Conservation (phyloP, 805 yeast species). For the Metschnikowia lochheadii region DNA sequence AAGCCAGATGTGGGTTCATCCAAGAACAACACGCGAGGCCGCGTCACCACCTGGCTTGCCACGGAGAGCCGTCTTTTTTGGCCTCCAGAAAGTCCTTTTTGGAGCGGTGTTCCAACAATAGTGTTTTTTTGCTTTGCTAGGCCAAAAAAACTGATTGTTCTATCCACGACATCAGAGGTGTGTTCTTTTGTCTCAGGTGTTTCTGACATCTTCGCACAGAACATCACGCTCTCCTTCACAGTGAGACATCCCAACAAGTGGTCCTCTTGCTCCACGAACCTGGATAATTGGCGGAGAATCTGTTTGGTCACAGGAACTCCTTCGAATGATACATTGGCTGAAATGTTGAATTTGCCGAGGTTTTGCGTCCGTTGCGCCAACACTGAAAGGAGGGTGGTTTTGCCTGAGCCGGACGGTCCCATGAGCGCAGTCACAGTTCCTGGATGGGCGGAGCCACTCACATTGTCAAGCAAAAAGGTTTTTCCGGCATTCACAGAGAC, state of each 20-base stretch:
- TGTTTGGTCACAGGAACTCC: conserved; percentile 7
- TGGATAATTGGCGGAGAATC: conserved; percentile 15
- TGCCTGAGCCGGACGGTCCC: conserved; percentile 88
- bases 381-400: conserved; percentile 71
- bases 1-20: conserved; percentile 90
- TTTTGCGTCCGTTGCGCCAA: conserved; percentile 48
- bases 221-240: conserved; percentile 62
- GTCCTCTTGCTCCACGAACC: conserved; percentile 72
- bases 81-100: conserved; percentile 76
- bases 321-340: conserved; percentile 38
- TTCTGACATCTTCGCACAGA: conserved; percentile 67
- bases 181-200: conserved; percentile 43
- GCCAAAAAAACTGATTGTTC: conserved; percentile 61
- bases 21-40: conserved; percentile 69
- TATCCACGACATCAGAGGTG: conserved; percentile 44
- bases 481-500: conserved; percentile 9
- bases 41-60: conserved; percentile 71
- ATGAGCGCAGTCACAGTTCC: conserved; percentile 60
- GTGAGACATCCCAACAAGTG: conserved; percentile 66
- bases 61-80: conserved; percentile 74
- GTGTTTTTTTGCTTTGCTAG: conserved; percentile 60
- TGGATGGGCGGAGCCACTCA: conserved; percentile 8
- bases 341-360: conserved; percentile 36
- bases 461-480: conserved; percentile 7
- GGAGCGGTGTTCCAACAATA: conserved; percentile 46